Evolutionary conservation across 1,139 yeast genomes (phyloP), one percentile per base, ranked within the genome.

Genomic region (Saccharomyces uvarum): DNA sequence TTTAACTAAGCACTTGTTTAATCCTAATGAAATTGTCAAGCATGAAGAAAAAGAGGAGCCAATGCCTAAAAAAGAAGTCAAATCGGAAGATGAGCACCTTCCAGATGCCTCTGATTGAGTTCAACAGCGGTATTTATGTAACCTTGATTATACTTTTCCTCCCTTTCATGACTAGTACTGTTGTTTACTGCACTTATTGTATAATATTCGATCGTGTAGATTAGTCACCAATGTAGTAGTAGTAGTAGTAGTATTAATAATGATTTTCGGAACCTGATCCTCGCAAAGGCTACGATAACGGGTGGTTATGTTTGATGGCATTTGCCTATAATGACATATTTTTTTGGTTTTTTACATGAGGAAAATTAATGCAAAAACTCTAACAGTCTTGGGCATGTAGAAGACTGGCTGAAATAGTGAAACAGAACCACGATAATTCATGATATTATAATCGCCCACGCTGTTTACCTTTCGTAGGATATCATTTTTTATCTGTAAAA

Each of bases 1-100:
- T 51, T 65, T 84, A 53, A 71, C 80, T 41, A 70, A 75, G 19
- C 91, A 85, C 67, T 66, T 86, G 31, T 77, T 69, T 59, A 75
- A 57, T 38, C 56, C 57, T 6, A 58, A 59, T 7, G 61, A 62
- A 11, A 41, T 56, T 8, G 49, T 53, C 2, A 41, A 73, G 56
- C 76, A 75, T 42, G 81, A 74, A 8, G 81, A 76, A 32, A 38
- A 24, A 27, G 31, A 44, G n/a, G 33, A 51, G 28, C 46, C n/a
- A 4, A 42, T 32, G 19, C 33, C 51, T 11, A 21, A 24, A 6
- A 48, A 38, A 19, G 48, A 27, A 27, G 46, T 14, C 44, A 51
- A 29, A 9, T 32, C 24, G 7, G 50, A 50, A 26, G 8, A 32
- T 31, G 47, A 19, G 26, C 24, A 26, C 16, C 26, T 41, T 33